A percentile compares a stretch with the other conserved stretches of the same genome.
Conservation (phyloP, 345 rosid genomes). For the Arabis hirsuta region DNA sequence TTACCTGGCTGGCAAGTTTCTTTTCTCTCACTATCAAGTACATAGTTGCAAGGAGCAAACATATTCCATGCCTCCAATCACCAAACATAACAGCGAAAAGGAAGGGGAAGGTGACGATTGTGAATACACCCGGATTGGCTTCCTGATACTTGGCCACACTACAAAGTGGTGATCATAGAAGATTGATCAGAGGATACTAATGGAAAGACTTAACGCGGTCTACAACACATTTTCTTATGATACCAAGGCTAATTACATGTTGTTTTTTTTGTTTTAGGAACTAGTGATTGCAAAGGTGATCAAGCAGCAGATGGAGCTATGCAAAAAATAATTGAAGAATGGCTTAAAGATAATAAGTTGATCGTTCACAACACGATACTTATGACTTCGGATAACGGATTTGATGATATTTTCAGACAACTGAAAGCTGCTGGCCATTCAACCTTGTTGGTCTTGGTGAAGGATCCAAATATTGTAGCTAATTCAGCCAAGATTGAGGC, state of each 20-base stretch:
- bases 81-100: slow-evolving; percentile 99
- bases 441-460: too few species aligned
- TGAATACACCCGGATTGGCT: slow-evolving; percentile 92
- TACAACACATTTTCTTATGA: slow-evolving; percentile 8
- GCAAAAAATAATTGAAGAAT: too few species aligned
- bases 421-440: too few species aligned
- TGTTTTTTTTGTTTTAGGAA: too few species aligned
- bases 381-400: too few species aligned
- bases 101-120: slow-evolving; percentile 90
- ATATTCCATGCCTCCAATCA: slow-evolving; percentile 99
- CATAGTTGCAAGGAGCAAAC: slow-evolving; percentile 80
- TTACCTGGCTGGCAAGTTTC: slow-evolving; percentile 92
- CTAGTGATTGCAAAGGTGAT: too few species aligned
- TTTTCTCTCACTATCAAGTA: slow-evolving; percentile 73
- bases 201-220: slow-evolving; percentile 13
- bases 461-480: too few species aligned
- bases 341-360: too few species aligned
- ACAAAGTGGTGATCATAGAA: slow-evolving; percentile 43
- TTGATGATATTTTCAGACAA: too few species aligned
- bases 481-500: too few species aligned
- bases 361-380: too few species aligned
- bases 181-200: slow-evolving; percentile 15
- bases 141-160: slow-evolving; percentile 96
- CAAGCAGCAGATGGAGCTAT: too few species aligned
- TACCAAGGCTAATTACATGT: not conserved